These are phyloP conservation scores for Sporothrix schenckii DNA, from an alignment of 2,329 filamentous ascomycete species.

Conservation along the genomic window DNA sequence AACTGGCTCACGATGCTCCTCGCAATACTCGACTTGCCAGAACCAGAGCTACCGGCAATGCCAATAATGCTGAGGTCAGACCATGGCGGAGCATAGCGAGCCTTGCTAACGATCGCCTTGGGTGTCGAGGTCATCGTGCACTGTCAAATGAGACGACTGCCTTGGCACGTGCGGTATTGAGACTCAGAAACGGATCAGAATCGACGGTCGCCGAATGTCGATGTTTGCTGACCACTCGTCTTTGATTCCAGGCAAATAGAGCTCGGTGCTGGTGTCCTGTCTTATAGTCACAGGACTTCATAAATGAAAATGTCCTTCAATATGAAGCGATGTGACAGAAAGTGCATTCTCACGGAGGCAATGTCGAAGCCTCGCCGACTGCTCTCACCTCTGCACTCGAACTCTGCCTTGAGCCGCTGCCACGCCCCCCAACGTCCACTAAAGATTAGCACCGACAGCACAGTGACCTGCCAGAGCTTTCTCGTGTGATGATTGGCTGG, in stretches of 20 bases:
- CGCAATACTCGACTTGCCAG: slow-evolving; percentile 89
- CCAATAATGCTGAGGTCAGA: slow-evolving; percentile 95
- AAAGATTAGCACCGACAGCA: slow-evolving; percentile 15
- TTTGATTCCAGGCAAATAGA: background rate
- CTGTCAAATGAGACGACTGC: background rate
- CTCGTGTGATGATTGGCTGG: background rate
- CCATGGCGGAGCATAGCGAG: slow-evolving; percentile 93
- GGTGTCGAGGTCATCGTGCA: slow-evolving; percentile 26
- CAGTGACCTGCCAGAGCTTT: background rate
- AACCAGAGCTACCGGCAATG: slow-evolving; percentile 92
- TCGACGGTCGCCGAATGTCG: background rate
- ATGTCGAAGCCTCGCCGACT: slow-evolving; percentile 6
- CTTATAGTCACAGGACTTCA: background rate
- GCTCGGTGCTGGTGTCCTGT: background rate
- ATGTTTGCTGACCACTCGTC: background rate
- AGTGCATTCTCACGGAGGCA: background rate
- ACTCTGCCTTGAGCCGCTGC: slow-evolving; percentile 15
- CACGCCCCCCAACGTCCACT: background rate
- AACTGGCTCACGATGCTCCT: slow-evolving; percentile 87
- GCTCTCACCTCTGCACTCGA: background rate
- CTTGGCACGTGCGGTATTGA: background rate
- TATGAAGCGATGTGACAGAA: background rate
- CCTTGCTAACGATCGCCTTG: slow-evolving; percentile 57
- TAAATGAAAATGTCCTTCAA: background rate
- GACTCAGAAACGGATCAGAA: background rate